These are phyloP conservation scores for Silene latifolia DNA, from an alignment of 148 eudicot genomes.

Conservation along the genomic window DNA sequence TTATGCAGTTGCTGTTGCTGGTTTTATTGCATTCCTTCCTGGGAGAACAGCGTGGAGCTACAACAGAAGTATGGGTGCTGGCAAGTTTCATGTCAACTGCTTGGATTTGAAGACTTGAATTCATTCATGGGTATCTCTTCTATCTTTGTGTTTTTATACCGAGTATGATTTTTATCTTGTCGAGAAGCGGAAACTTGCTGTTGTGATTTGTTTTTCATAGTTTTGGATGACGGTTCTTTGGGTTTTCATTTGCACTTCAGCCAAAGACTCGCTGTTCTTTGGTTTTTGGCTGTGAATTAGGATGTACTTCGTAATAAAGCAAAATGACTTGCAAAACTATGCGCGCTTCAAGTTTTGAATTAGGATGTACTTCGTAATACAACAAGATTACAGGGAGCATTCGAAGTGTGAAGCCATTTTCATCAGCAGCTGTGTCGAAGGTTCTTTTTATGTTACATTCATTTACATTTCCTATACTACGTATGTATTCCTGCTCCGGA, in stretches of 20 bases:
- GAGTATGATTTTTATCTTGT: neutral
- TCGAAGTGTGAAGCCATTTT: too few species aligned
- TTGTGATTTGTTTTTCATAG: neutral
- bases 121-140: neutral
- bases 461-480: too few species aligned
- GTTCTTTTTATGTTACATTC: too few species aligned
- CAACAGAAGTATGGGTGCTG: neutral
- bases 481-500: neutral
- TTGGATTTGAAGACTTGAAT: neutral
- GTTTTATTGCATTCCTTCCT: neutral
- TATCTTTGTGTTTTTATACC: neutral
- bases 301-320: neutral
- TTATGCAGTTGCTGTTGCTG: slow-evolving; percentile 17
- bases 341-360: too few species aligned
- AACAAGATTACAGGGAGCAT: too few species aligned
- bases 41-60: neutral
- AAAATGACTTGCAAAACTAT: too few species aligned
- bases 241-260: neutral
- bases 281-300: neutral
- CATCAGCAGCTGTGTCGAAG: too few species aligned
- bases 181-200: neutral
- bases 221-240: neutral
- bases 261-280: neutral
- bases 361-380: too few species aligned
- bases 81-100: neutral